Evolutionary conservation across 768 basidiomycete species (phyloP).

Genomic region (Xerocomellus amylosporus): DNA sequence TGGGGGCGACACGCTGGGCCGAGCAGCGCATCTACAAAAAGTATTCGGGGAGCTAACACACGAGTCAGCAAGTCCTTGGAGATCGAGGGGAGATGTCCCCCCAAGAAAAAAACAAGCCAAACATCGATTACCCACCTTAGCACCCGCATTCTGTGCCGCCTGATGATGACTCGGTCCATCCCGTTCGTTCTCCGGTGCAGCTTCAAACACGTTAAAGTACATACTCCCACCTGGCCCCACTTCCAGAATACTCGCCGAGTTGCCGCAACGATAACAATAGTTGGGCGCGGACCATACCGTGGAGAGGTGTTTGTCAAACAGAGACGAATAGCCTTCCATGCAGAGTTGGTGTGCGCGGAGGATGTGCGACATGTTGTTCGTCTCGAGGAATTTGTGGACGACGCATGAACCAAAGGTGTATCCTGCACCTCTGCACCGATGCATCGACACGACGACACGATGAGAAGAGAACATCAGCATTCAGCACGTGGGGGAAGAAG

Average conservation of each 20-base stretch:
- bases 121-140: constrained; percentile 52
- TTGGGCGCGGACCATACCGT: constrained; percentile 99
- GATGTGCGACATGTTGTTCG: constrained; percentile 96
- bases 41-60: constrained; percentile 73
- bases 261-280: constrained; percentile 98
- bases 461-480: constrained; percentile 7
- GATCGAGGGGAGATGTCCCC: background rate
- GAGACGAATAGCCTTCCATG: constrained; percentile 99
- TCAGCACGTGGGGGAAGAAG: constrained; percentile 8
- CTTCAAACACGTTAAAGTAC: constrained; percentile 98
- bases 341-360: constrained; percentile 97
- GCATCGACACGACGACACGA: constrained; percentile 2
- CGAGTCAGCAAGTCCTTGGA: background rate
- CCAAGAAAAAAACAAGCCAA: background rate
- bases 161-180: constrained; percentile 87
- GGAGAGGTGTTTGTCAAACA: constrained; percentile 92
- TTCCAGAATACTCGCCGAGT: constrained; percentile 94
- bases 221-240: constrained; percentile 84
- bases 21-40: constrained; percentile 46
- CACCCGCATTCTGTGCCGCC: constrained; percentile 63
- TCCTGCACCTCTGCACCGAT: constrained; percentile 75
- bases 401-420: constrained; percentile 99
- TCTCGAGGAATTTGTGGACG: constrained; percentile 94
- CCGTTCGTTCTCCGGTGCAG: constrained; percentile 95
- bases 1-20: background rate